Evolutionary conservation across 371 early-diverging fungal genomes (phyloP), one percentile per base, ranked within the genome.

Genomic region (Massospora cicadina): DNA sequence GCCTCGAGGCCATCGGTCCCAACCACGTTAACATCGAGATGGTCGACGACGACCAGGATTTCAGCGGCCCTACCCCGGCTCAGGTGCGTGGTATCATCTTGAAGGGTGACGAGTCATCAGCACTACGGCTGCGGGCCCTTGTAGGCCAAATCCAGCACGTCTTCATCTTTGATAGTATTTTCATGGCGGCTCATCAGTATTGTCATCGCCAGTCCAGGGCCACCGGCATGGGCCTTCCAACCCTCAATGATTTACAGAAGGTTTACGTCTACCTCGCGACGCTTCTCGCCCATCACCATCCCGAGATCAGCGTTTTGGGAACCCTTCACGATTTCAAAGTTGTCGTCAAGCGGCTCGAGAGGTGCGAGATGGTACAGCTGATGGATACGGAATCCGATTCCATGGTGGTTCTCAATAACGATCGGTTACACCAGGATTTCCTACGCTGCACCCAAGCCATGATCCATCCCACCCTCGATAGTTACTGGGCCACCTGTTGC

Each of bases 1-100:
- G 54, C 29, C 27, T 63, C 5, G 55, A 63, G 29, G 25, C 55
- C 2, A 63, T 63, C 17, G 63, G 63, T 17, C 13, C 24, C 25
- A 24, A 25, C 12, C 32, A 21, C 10, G 27, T 63, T 12, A 21
- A 10, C 21, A 43, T 63, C 23, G 30, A 62, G 23, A n/a, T 62
- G n/a, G 62, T 21, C n/a, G 32, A 62, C 7, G 33, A 30, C 32
- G 30, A 62, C 25, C 26, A 31, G 13, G 58, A 57, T 12, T 23
- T 25, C 28, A 57, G 28, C n/a, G 58, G 28, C 12, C 25, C 23
- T 12, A 27, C 28, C 28, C 25, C 23, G 17, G 58, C 25, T 26
- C 28, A 25, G 28, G 23, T 57, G 28, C 23, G 26, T 12, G 12
- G 28, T 26, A 57, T 43, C 43, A 43, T 43, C 10, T 17, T 17